Evolutionary conservation across 371 early-diverging fungal species (phyloP).

Genomic region (Lichtheimia hyalospora): DNA sequence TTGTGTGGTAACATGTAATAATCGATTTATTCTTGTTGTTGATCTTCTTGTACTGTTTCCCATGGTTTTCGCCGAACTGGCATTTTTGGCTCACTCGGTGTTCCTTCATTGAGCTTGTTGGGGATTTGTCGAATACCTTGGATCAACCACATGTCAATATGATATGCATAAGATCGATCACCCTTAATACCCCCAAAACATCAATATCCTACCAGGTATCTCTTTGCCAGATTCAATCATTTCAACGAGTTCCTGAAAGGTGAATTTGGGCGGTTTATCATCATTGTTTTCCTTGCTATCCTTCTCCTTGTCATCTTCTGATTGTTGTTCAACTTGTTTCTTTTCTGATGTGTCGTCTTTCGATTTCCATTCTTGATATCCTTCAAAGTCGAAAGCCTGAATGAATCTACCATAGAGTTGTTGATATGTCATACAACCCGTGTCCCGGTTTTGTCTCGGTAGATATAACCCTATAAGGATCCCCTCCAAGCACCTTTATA

Average conservation of each 20-base stretch:
- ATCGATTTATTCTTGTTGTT: conserved; percentile 8
- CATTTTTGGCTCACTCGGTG: conserved; percentile 46
- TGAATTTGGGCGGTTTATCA: conserved; percentile 14
- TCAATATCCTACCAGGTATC: conserved; percentile 45
- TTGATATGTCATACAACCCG: neutral
- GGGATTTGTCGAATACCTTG: conserved; percentile 58
- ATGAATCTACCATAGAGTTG: conserved; percentile 15
- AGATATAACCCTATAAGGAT: neutral
- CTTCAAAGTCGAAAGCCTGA: conserved; percentile 19
- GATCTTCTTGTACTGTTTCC: conserved; percentile 20
- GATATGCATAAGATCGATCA: neutral
- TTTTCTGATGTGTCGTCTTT: neutral
- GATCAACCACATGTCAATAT: too few species aligned
- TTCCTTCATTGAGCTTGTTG: conserved; percentile 48
- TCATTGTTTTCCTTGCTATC: conserved; percentile 1
- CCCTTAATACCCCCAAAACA: neutral
- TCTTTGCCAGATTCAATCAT: conserved; percentile 52
- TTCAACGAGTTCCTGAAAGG: conserved; percentile 54
- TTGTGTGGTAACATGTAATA: neutral
- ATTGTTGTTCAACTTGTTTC: neutral
- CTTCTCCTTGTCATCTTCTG: neutral
- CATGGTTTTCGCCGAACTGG: conserved; percentile 51
- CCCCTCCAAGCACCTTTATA: neutral
- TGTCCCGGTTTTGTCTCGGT: too few species aligned
- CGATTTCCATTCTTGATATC: conserved; percentile 20